Conservation (phyloP, 495 filamentous ascomycete genomes). For the Xanthoparmelia taractica region DNA sequence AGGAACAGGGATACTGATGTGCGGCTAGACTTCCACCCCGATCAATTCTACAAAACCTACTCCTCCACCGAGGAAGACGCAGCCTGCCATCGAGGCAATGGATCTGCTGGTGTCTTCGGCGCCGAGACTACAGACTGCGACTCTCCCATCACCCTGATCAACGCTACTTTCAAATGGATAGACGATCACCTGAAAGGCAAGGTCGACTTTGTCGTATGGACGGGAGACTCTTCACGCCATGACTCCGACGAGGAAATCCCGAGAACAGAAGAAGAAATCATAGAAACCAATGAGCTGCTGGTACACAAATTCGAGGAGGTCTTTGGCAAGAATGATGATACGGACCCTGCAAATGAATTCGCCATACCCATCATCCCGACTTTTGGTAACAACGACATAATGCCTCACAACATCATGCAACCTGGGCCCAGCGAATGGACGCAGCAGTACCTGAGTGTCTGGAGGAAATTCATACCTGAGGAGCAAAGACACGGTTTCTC, state of each 20-base stretch:
- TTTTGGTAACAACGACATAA: constrained; percentile 94
- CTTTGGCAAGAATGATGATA: constrained; percentile 51
- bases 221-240: constrained; percentile 90
- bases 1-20: constrained; percentile 3
- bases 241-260: constrained; percentile 85
- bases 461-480: constrained; percentile 84
- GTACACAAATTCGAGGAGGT: constrained; percentile 67
- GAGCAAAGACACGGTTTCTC: constrained; percentile 87
- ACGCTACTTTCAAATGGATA: constrained; percentile 91
- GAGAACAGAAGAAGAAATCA: constrained; percentile 62
- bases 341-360: constrained; percentile 49
- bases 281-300: constrained; percentile 64
- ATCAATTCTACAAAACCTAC: constrained; percentile 72
- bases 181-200: constrained; percentile 70
- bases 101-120: constrained; percentile 72
- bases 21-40: constrained; percentile 75
- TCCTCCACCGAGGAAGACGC: constrained; percentile 57
- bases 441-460: constrained; percentile 60
- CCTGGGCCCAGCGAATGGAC: constrained; percentile 82
- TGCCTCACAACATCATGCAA: constrained; percentile 91
- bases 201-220: constrained; percentile 96
- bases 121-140: constrained; percentile 85
- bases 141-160: constrained; percentile 66
- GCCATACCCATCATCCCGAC: constrained; percentile 79
- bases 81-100: constrained; percentile 73